phyloP scores from a whole-genome alignment of 176 grass and related monocot species.

The Oryza longistaminata region DNA sequence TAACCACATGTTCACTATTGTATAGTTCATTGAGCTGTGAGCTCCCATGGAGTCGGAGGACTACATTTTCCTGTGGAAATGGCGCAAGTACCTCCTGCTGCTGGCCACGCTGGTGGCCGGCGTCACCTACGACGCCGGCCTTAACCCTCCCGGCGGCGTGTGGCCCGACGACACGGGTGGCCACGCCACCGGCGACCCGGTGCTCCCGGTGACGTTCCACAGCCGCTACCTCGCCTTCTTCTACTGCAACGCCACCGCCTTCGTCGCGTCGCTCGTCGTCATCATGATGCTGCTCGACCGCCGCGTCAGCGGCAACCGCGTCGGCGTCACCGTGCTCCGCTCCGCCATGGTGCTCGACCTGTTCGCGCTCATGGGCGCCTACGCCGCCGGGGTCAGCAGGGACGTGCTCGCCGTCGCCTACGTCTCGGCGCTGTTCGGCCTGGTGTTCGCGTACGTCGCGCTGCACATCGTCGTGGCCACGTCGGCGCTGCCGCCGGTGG shows the following conservation, averaged over 20 bases:
- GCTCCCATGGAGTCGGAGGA: not conserved
- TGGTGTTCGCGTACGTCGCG: not conserved
- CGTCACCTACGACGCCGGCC: conserved; percentile 34
- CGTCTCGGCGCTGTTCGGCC: not conserved
- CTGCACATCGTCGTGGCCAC: not conserved
- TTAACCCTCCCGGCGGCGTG: conserved; percentile 42
- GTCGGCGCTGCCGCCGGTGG: not conserved
- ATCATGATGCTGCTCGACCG: conserved; percentile 13
- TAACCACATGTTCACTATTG: too few relatives aligned
- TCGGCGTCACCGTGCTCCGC: not conserved
- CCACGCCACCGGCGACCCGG: not conserved
- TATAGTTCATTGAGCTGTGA: not conserved
- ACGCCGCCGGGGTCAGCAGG: not conserved
- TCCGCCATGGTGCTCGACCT: conserved; percentile 8
- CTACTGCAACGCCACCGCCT: conserved; percentile 21
- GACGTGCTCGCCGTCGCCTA: not conserved
- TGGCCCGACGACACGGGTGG: not conserved
- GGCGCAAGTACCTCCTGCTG: conserved; percentile 44
- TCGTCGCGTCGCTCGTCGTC: conserved; percentile 11
- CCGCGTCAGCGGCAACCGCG: not conserved
- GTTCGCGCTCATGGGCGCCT: conserved; percentile 10
- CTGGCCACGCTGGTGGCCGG: conserved; percentile 37
- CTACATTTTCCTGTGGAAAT: conserved; percentile 16
- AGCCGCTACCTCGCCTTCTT: not conserved
- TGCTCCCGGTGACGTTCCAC: not conserved